Conservation (phyloP, 148 eudicot genomes). For the Vaccinium darrowii region DNA sequence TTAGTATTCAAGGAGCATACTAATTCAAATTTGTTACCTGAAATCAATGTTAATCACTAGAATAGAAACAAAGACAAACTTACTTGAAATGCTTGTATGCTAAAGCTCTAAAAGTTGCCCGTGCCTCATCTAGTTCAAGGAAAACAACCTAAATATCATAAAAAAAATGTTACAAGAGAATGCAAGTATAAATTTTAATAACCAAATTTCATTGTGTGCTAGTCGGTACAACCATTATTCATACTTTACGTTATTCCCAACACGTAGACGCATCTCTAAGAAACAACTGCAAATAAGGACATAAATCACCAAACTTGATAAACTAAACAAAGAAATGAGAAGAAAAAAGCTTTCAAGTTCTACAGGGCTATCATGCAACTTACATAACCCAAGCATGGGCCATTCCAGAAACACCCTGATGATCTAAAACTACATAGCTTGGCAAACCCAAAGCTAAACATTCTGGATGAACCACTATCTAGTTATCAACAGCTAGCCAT, state of each 20-base stretch:
- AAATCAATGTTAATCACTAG: not conserved
- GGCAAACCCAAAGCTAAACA: not conserved
- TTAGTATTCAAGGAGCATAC: not conserved
- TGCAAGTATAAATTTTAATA: not conserved
- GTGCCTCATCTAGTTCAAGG: conserved; percentile 88
- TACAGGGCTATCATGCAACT: not conserved
- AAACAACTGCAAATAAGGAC: not conserved
- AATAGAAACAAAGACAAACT: conserved; percentile 21
- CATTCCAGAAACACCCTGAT: not conserved
- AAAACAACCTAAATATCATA: conserved; percentile 58
- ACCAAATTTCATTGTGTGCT: not conserved
- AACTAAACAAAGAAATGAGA: conserved; percentile 1
- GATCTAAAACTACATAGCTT: not conserved
- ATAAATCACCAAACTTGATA: not conserved
- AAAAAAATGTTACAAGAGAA: conserved; percentile 6
- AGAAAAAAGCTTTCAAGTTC: not conserved
- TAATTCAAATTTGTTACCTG: not conserved
- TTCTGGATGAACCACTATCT: not conserved
- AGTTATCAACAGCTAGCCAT: not conserved
- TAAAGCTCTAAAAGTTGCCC: conserved; percentile 66
- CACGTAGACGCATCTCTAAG: not conserved
- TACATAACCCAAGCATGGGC: not conserved
- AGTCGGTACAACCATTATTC: not conserved
- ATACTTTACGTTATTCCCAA: not conserved
- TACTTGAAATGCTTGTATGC: conserved; percentile 92